Conservation (phyloP, 495 filamentous ascomycete genomes). For the Penicillium atrosanguineum region DNA sequence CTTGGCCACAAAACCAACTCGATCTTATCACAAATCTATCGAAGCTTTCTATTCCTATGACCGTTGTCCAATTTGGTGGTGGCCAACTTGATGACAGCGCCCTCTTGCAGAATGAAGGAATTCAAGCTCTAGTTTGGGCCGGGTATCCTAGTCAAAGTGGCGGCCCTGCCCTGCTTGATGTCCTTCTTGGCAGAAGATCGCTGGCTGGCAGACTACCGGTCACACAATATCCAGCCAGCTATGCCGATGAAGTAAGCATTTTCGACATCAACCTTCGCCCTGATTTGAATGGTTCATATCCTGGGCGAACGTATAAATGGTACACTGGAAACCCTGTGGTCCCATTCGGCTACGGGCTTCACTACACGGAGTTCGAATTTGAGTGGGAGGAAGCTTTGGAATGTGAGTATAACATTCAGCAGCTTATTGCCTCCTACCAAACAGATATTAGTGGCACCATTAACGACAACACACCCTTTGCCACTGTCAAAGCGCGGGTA, state of each 20-base stretch:
- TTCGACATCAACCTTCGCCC: slow-evolving; percentile 52
- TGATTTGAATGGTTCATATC: slow-evolving; percentile 14
- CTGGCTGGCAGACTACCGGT: slow-evolving; percentile 51
- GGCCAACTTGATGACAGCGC: slow-evolving; percentile 50
- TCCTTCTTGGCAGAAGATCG: slow-evolving; percentile 43
- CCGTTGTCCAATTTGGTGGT: slow-evolving; percentile 54
- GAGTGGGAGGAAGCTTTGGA: too few species aligned
- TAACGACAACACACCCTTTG: slow-evolving; percentile 25
- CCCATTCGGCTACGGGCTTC: slow-evolving; percentile 49
- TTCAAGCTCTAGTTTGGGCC: slow-evolving; percentile 50
- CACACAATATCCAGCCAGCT: slow-evolving; percentile 53
- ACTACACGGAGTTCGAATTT: slow-evolving; percentile 45
- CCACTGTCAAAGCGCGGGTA: slow-evolving; percentile 34
- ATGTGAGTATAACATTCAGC: slow-evolving; percentile 8
- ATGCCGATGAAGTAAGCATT: slow-evolving; percentile 47
- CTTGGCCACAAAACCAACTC: slow-evolving; percentile 50
- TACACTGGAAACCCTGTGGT: slow-evolving; percentile 47
- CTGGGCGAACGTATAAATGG: slow-evolving; percentile 53
- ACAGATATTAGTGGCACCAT: not conserved
- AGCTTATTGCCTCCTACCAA: slow-evolving; percentile 11
- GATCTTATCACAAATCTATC: slow-evolving; percentile 50
- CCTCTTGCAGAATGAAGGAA: slow-evolving; percentile 39
- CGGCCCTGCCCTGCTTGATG: slow-evolving; percentile 47
- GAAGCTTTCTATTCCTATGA: slow-evolving; percentile 43
- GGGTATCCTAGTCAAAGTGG: slow-evolving; percentile 54